A percentile compares a stretch with the other conserved stretches of the same genome.
Evolutionary conservation across 495 filamentous ascomycete species (phyloP).

Genomic region (Penicillium robsamsonii): DNA sequence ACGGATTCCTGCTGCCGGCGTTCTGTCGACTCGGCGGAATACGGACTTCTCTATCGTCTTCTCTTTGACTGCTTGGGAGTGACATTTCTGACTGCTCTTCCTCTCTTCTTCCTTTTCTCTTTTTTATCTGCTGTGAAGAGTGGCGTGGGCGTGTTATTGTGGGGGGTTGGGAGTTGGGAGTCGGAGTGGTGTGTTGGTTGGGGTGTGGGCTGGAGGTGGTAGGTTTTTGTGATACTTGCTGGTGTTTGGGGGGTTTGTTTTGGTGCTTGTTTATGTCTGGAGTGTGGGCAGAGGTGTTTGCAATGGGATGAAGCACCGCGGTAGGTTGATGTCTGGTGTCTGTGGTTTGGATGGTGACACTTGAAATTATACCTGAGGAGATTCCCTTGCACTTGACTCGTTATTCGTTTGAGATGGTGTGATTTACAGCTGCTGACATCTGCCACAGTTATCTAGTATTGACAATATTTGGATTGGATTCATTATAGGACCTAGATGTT

Average conservation of each 20-base stretch:
- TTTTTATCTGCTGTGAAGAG: conserved; percentile 6
- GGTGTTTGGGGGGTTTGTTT: neutral
- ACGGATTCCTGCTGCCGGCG: conserved; percentile 4
- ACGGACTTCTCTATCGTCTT: conserved; percentile 10
- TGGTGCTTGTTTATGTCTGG: neutral
- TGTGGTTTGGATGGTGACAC: conserved; percentile 46
- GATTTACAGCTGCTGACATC: conserved; percentile 2
- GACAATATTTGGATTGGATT: neutral
- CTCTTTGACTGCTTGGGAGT: conserved; percentile 1
- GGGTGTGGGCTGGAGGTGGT: conserved; percentile 3
- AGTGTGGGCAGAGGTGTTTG: neutral
- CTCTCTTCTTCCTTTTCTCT: neutral
- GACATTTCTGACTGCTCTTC: neutral
- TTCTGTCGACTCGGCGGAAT: conserved; percentile 20
- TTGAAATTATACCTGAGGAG: conserved; percentile 60
- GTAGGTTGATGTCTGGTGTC: conserved; percentile 30
- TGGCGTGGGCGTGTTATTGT: conserved; percentile 5
- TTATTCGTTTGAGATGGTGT: neutral
- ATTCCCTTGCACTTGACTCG: conserved; percentile 6
- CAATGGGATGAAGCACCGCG: conserved; percentile 29
- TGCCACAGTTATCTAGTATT: neutral
- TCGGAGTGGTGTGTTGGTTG: neutral
- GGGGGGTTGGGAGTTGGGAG: conserved; percentile 6
- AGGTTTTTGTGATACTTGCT: conserved; percentile 13
- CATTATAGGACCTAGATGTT: neutral